Conservation (phyloP, 202 grass and related monocot genomes). For the Dendrocalamus latiflorus region DNA sequence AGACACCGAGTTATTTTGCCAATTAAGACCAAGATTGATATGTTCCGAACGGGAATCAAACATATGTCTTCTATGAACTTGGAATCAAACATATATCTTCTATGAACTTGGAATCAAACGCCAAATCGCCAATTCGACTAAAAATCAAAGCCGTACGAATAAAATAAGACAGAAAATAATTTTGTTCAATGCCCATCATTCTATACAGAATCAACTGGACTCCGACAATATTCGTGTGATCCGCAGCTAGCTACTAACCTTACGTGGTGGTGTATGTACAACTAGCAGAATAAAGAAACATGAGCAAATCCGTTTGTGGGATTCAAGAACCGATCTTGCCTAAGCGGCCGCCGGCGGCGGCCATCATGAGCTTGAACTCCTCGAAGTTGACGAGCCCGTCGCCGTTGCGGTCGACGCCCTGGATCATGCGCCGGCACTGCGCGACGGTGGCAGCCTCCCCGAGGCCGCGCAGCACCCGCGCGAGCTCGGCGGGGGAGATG, state of each 20-base stretch:
- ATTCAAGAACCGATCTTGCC: slow-evolving; percentile 17
- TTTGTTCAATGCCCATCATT: background rate
- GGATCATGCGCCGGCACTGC: slow-evolving; percentile 84
- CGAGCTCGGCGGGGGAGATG: slow-evolving; percentile 83
- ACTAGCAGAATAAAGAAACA: slow-evolving; percentile 5
- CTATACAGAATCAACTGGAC: background rate
- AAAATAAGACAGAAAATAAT: background rate
- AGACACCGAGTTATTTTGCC: too few species aligned
- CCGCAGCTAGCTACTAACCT: background rate
- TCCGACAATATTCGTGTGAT: background rate
- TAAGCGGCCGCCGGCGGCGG: slow-evolving; percentile 19
- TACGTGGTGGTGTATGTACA: slow-evolving; percentile 12
- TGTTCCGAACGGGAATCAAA: too few species aligned
- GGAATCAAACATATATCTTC: too few species aligned
- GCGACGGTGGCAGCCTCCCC: slow-evolving; percentile 67
- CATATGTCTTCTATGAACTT: too few species aligned
- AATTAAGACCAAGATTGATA: too few species aligned
- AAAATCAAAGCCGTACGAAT: background rate
- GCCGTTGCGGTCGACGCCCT: slow-evolving; percentile 78
- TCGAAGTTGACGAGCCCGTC: slow-evolving; percentile 74
- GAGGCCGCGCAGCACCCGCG: slow-evolving; percentile 47
- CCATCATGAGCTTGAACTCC: slow-evolving; percentile 97
- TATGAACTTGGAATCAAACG: background rate
- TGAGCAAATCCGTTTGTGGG: too few species aligned
- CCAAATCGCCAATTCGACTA: background rate